Conservation (phyloP, 2,329 filamentous ascomycete species). For the Nigrospora oryzae region DNA sequence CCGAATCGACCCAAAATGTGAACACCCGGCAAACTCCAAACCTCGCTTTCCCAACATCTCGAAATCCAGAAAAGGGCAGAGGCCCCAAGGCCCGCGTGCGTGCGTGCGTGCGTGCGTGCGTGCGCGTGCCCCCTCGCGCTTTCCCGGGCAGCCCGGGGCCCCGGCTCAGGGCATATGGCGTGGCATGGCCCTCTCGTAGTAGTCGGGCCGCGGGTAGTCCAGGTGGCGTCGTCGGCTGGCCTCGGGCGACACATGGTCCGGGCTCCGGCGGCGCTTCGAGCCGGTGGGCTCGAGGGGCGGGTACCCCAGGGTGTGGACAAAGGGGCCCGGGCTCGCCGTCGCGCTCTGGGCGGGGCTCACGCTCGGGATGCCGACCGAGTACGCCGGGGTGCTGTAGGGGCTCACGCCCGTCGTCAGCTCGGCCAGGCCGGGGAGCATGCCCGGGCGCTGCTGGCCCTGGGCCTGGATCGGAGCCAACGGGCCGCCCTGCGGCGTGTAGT, state of each 20-base stretch:
- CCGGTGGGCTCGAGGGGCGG: conserved; percentile 29
- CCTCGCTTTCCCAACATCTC: no score
- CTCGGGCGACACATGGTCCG: conserved; percentile 35
- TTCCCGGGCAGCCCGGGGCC: no score
- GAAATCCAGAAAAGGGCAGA: no score
- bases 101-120: no score
- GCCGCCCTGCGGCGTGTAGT: conserved; percentile 21
- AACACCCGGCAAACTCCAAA: no score
- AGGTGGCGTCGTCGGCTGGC: conserved; percentile 33
- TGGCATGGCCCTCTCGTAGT: conserved; percentile 11
- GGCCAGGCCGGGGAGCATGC: conserved; percentile 49
- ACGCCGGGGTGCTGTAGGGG: conserved; percentile 51
- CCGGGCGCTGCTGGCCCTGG: conserved; percentile 28
- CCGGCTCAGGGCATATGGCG: conserved; percentile 8
- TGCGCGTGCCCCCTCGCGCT: no score
- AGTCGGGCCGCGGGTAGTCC: conserved; percentile 16
- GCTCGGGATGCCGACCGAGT: conserved; percentile 32
- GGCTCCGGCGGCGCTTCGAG: conserved; percentile 45
- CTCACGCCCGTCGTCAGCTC: conserved; percentile 57
- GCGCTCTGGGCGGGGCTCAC: conserved; percentile 27
- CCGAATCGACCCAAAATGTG: no score
- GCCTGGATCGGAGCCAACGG: conserved; percentile 46
- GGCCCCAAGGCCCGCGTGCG: no score
- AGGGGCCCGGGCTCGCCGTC: conserved; percentile 32
- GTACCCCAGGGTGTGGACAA: conserved; percentile 23